Evolutionary conservation across 2,329 filamentous ascomycete genomes (phyloP).

Genomic region (Simplicillium sp.): DNA sequence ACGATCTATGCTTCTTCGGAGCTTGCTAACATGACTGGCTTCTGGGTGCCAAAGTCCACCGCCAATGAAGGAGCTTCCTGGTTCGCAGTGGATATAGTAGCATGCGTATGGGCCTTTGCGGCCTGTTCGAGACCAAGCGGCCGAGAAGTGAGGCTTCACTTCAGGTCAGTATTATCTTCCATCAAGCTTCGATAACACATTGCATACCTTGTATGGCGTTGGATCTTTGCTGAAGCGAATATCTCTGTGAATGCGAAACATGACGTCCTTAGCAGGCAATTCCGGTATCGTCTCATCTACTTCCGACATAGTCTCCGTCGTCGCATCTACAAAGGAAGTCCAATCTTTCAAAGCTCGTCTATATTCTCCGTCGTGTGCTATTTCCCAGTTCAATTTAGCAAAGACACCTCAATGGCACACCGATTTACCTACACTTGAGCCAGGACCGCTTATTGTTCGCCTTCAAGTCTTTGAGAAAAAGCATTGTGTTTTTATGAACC

Average conservation of each 20-base stretch:
- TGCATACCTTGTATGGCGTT: constrained; percentile 74
- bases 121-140: constrained; percentile 79
- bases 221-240: constrained; percentile 75
- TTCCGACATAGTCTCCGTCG: constrained; percentile 61
- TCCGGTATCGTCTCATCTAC: constrained; percentile 78
- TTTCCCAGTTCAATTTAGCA: background rate
- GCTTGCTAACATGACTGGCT: constrained; percentile 48
- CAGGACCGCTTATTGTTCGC: constrained; percentile 49
- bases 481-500: constrained; percentile 47
- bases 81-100: constrained; percentile 81
- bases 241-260: constrained; percentile 83
- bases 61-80: constrained; percentile 62
- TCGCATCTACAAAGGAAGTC: constrained; percentile 63
- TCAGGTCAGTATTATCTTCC: background rate
- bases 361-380: constrained; percentile 74
- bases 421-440: constrained; percentile 39
- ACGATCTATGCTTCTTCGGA: constrained; percentile 68
- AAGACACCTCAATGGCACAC: background rate
- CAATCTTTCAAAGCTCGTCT: constrained; percentile 72
- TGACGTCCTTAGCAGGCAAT: constrained; percentile 73
- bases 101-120: constrained; percentile 80
- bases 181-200: background rate
- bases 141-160: constrained; percentile 65
- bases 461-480: constrained; percentile 49
- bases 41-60: constrained; percentile 79